These are phyloP conservation scores for Trametes gibbosa DNA, from an alignment of 768 basidiomycete species.

Conservation along the genomic window DNA sequence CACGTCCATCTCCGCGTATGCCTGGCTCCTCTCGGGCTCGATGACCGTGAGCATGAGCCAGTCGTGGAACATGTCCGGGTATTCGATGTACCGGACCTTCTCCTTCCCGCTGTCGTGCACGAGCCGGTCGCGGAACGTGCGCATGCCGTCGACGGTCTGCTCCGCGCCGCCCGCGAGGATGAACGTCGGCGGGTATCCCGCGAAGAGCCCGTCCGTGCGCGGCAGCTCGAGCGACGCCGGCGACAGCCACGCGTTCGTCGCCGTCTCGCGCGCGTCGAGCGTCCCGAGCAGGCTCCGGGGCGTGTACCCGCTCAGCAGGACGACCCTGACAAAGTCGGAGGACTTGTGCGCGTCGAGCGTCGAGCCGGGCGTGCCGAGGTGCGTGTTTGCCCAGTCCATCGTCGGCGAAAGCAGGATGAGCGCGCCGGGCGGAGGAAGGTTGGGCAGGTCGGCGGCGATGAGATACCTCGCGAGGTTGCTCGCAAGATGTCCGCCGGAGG, in stretches of 20 bases:
- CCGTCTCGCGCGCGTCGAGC: background rate
- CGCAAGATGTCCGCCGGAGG: conserved; percentile 52
- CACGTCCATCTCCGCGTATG: background rate
- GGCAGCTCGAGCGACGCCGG: conserved; percentile 1
- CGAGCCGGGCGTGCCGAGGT: conserved; percentile 5
- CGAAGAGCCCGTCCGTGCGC: conserved; percentile 12
- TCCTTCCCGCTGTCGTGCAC: conserved; percentile 23
- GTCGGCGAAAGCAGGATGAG: conserved; percentile 35
- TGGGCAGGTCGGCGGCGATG: conserved; percentile 1
- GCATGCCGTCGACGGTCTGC: conserved; percentile 28
- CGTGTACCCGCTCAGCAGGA: too few species aligned
- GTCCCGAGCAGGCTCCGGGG: background rate
- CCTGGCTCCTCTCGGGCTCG: conserved; percentile 5
- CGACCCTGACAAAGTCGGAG: too few species aligned
- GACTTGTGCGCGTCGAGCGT: conserved; percentile 3
- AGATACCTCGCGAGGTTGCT: conserved; percentile 40
- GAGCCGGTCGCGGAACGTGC: conserved; percentile 27
- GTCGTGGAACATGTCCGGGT: background rate
- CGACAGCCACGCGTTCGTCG: conserved; percentile 12
- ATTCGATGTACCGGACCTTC: background rate
- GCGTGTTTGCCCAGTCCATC: conserved; percentile 19
- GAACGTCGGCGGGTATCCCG: conserved; percentile 26
- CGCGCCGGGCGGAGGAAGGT: conserved; percentile 27
- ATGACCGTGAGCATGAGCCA: background rate
- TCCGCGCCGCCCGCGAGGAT: conserved; percentile 31